Conservation (phyloP, 1,284 basidiomycete species). For the Moniliella sp. region DNA sequence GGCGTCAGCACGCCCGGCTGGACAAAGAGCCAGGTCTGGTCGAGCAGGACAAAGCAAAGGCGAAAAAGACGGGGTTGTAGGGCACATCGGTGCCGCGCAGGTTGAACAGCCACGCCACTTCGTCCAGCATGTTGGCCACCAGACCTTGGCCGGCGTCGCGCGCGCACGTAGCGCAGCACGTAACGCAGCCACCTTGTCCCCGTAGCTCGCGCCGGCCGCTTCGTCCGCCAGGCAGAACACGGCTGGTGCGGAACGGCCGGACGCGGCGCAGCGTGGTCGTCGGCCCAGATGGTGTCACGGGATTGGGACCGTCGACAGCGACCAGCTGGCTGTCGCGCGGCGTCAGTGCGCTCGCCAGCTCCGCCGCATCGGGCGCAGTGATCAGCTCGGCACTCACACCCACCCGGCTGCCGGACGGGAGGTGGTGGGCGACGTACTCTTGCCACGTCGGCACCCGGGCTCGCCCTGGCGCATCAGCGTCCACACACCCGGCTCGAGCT, state of each 20-base stretch:
- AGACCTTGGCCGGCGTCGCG: constrained; percentile 43
- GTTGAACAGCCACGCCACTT: constrained; percentile 56
- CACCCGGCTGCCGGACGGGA: constrained; percentile 11
- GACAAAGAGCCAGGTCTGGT: constrained; percentile 51
- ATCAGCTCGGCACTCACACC: no score
- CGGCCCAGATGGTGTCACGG: no score
- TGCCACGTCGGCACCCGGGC: no score
- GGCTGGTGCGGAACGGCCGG: no score
- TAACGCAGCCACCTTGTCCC: no score
- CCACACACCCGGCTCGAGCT: constrained; percentile 62
- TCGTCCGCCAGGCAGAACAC: no score
- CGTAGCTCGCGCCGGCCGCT: no score
- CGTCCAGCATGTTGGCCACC: constrained; percentile 31
- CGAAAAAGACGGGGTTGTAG: constrained; percentile 80
- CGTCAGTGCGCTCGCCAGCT: no score
- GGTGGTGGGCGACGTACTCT: constrained; percentile 18
- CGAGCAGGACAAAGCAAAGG: constrained; percentile 59
- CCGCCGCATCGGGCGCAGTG: constrained; percentile 31
- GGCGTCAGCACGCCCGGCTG: constrained; percentile 36
- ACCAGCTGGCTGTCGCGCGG: no score
- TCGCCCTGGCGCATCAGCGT: constrained; percentile 63
- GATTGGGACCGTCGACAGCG: no score
- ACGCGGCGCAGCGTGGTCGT: constrained; percentile 51
- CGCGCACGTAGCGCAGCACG: constrained; percentile 49
- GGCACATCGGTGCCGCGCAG: constrained; percentile 75